phyloP scores from a whole-genome alignment of 148 eudicot species.

The Agrostemma githago region DNA sequence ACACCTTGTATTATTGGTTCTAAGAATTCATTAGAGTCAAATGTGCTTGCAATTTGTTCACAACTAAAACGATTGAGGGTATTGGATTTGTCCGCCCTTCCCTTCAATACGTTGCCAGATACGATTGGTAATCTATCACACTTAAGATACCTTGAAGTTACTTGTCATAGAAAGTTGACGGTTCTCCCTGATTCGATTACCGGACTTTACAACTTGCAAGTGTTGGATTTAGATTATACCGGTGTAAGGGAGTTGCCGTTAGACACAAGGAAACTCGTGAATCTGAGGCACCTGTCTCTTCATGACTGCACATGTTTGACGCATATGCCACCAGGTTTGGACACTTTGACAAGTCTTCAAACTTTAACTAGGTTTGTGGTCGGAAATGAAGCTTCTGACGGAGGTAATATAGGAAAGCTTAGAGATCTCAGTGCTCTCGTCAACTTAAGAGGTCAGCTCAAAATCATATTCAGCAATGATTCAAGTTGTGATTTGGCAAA shows the following conservation, averaged over 20 bases:
- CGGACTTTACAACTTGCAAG: constrained; percentile 29
- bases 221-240: background rate
- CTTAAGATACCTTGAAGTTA: constrained; percentile 36
- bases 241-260: constrained; percentile 15
- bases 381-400: background rate
- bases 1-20: too few species aligned
- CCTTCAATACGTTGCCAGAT: constrained; percentile 18
- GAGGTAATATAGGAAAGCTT: background rate
- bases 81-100: constrained; percentile 23
- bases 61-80: constrained; percentile 24
- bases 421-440: background rate
- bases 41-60: background rate
- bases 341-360: constrained; percentile 14
- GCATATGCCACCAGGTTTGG: constrained; percentile 19
- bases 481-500: too few species aligned
- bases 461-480: background rate
- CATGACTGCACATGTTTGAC: background rate
- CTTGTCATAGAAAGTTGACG: background rate
- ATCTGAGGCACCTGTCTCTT: constrained; percentile 19
- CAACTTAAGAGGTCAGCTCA: background rate
- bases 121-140: constrained; percentile 11
- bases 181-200: constrained; percentile 24
- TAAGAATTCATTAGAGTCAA: too few species aligned
- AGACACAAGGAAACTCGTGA: constrained; percentile 7
- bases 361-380: background rate